Conservation (phyloP, 2,329 filamentous ascomycete genomes). For the Beauveria sp. region DNA sequence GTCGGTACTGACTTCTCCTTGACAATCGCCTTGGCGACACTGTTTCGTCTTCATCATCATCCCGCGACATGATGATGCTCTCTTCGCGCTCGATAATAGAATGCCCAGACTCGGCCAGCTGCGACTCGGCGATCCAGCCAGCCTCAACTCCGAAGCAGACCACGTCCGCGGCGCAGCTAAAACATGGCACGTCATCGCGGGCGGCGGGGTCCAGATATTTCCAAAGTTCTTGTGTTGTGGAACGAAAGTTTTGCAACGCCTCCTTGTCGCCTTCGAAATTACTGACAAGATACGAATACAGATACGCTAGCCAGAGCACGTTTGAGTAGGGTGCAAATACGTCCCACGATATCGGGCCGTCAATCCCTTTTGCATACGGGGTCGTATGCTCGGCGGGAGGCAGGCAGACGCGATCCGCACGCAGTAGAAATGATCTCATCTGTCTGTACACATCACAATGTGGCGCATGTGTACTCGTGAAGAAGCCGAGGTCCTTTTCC, state of each 20-base stretch:
- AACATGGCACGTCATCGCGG: slow-evolving; percentile 38
- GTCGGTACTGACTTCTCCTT: slow-evolving; percentile 11
- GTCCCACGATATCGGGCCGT: slow-evolving; percentile 46
- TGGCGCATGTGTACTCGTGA: slow-evolving; percentile 50
- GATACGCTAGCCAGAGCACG: slow-evolving; percentile 56
- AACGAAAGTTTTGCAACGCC: slow-evolving; percentile 38
- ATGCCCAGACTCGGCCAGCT: slow-evolving; percentile 35
- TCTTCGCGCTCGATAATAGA: slow-evolving; percentile 32
- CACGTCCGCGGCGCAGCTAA: slow-evolving; percentile 48
- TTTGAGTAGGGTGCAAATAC: slow-evolving; percentile 54
- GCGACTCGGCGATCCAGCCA: slow-evolving; percentile 48
- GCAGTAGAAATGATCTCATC: slow-evolving; percentile 51
- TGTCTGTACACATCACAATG: slow-evolving; percentile 57
- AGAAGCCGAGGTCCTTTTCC: slow-evolving; percentile 52
- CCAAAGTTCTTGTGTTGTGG: slow-evolving; percentile 45
- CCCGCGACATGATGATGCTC: slow-evolving; percentile 30
- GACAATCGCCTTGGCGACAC: slow-evolving; percentile 20
- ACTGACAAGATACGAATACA: slow-evolving; percentile 45
- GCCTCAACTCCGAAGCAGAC: slow-evolving; percentile 50
- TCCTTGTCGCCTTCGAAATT: slow-evolving; percentile 41
- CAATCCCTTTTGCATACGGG: slow-evolving; percentile 38
- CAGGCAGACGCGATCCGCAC: slow-evolving; percentile 42
- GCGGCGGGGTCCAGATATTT: slow-evolving; percentile 45
- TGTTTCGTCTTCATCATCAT: slow-evolving; percentile 19
- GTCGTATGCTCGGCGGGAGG: slow-evolving; percentile 38